phyloP scores from a whole-genome alignment of 768 basidiomycete species.

The Brasilioporus rufonigricans region DNA sequence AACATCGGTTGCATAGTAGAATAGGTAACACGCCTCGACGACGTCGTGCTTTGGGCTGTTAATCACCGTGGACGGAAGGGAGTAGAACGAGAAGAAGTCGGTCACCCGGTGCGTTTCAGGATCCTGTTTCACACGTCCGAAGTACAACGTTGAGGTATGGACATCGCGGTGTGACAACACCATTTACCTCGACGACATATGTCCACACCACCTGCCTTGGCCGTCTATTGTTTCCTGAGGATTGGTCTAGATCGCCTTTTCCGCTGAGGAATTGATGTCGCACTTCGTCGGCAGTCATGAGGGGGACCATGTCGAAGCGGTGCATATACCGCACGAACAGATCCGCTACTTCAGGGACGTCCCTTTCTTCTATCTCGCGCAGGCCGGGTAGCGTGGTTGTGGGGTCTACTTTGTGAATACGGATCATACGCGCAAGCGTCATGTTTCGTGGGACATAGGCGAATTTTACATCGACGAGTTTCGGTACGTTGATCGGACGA shows the following conservation, averaged over 20 bases:
- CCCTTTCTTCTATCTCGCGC: constrained; percentile 84
- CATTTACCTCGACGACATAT: constrained; percentile 84
- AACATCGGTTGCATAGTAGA: constrained; percentile 86
- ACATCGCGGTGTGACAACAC: constrained; percentile 26
- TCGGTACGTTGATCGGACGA: constrained; percentile 86
- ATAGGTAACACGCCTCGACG: constrained; percentile 93
- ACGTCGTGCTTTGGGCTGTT: constrained; percentile 63
- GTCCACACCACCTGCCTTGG: constrained; percentile 90
- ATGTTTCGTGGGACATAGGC: constrained; percentile 81
- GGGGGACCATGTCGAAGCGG: constrained; percentile 79
- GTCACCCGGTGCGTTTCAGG: constrained; percentile 81
- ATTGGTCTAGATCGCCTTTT: constrained; percentile 50
- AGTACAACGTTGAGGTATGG: not conserved
- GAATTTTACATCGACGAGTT: constrained; percentile 89
- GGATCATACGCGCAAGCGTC: constrained; percentile 91
- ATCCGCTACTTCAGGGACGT: constrained; percentile 66
- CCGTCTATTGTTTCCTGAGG: constrained; percentile 40
- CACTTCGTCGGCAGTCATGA: constrained; percentile 74
- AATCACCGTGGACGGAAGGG: constrained; percentile 92
- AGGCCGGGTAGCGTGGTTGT: constrained; percentile 57
- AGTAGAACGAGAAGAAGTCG: constrained; percentile 97
- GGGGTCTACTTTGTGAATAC: constrained; percentile 64
- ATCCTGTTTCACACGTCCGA: constrained; percentile 48
- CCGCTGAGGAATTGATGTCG: constrained; percentile 90
- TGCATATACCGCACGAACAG: constrained; percentile 78